phyloP scores from a whole-genome alignment of 2,329 filamentous ascomycete genomes.

The Ceratocystis cubensis region DNA sequence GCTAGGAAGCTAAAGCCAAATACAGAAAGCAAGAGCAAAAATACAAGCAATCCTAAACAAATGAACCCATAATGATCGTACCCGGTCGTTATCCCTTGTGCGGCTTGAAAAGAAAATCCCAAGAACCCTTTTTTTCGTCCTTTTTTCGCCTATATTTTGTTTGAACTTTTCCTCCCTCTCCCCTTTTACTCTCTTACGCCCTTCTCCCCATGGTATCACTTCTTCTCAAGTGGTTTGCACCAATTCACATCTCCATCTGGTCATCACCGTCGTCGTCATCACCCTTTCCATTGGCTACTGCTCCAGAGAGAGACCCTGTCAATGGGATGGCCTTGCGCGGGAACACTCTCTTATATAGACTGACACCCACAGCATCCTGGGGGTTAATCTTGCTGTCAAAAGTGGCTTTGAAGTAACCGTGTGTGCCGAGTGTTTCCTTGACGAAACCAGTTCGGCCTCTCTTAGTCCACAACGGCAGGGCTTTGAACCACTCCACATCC shows the following conservation, averaged over 20 bases:
- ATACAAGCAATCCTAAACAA: background rate
- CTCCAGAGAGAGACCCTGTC: slow-evolving; percentile 33
- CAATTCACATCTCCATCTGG: slow-evolving; percentile 21
- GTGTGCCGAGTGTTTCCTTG: slow-evolving; percentile 88
- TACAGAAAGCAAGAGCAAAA: background rate
- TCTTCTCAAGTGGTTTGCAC: background rate
- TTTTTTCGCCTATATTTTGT: background rate
- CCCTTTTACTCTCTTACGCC: background rate
- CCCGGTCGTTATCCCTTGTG: slow-evolving; percentile 9
- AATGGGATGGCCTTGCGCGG: slow-evolving; percentile 53
- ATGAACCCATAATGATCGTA: slow-evolving; percentile 7
- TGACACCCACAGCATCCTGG: slow-evolving; percentile 84
- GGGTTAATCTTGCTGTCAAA: slow-evolving; percentile 96
- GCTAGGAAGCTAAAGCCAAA: background rate
- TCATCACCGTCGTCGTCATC: slow-evolving; percentile 22
- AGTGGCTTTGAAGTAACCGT: slow-evolving; percentile 99
- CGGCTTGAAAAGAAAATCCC: slow-evolving; percentile 10
- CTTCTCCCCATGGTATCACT: background rate
- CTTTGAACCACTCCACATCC: slow-evolving; percentile 96
- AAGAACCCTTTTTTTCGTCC: background rate
- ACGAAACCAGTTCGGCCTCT: slow-evolving; percentile 78
- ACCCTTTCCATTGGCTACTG: slow-evolving; percentile 21
- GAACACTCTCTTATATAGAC: slow-evolving; percentile 74
- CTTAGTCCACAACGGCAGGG: slow-evolving; percentile 85
- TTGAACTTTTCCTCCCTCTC: background rate